These are phyloP conservation scores for Fusarium protoensiforme DNA, from an alignment of 2,329 filamentous ascomycete genomes.

Conservation along the genomic window DNA sequence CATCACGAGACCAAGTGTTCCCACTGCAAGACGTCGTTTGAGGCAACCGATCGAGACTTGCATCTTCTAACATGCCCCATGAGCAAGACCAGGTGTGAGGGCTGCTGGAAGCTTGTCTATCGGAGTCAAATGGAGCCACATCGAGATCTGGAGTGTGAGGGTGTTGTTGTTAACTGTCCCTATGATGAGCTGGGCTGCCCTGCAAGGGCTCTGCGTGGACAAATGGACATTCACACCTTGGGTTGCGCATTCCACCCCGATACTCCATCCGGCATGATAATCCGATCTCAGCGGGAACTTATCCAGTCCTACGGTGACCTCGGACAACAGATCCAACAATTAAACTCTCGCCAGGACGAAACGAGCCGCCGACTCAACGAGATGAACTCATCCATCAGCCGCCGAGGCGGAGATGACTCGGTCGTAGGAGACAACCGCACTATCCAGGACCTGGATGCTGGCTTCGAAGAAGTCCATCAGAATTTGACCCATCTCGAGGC, in stretches of 20 bases:
- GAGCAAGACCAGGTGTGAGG: conserved; percentile 59
- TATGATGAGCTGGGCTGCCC: conserved; percentile 53
- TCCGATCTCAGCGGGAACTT: conserved; percentile 59
- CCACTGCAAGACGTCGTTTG: conserved; percentile 64
- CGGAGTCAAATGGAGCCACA: conserved; percentile 61
- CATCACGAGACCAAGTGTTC: conserved; percentile 63
- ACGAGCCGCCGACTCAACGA: conserved; percentile 47
- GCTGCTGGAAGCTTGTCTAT: conserved; percentile 59
- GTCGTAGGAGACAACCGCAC: conserved; percentile 61
- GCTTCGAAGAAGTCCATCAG: conserved; percentile 67
- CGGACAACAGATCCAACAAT: conserved; percentile 48
- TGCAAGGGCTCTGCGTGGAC: conserved; percentile 46
- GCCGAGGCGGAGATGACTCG: conserved; percentile 46
- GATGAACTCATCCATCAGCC: conserved; percentile 58
- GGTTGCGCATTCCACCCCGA: conserved; percentile 63
- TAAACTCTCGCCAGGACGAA: conserved; percentile 49
- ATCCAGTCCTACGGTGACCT: conserved; percentile 56
- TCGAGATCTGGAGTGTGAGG: conserved; percentile 60
- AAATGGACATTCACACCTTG: conserved; percentile 58
- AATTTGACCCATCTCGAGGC: conserved; percentile 68
- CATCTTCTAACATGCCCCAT: conserved; percentile 57
- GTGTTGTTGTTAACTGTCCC: conserved; percentile 60
- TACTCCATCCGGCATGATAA: conserved; percentile 63
- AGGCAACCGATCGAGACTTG: conserved; percentile 54
- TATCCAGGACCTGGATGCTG: conserved; percentile 56